A percentile compares a stretch with the other conserved stretches of the same genome.
These are phyloP conservation scores for Meira miltonrushii DNA, from an alignment of 1,284 basidiomycete species.

Conservation along the genomic window DNA sequence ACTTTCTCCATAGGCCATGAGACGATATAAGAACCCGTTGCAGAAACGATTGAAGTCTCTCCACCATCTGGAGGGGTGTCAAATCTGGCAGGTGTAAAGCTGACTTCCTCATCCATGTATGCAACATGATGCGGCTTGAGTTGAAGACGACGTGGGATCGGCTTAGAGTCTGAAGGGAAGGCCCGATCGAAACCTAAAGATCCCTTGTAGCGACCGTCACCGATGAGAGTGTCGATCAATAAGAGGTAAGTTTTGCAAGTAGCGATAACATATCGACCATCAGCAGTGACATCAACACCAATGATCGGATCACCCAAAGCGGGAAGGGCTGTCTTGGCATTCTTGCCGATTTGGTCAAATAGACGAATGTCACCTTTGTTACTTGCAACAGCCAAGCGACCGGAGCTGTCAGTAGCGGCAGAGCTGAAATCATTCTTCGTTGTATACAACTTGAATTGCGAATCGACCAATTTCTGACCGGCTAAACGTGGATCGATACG, in stretches of 20 bases:
- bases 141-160: conserved; percentile 80
- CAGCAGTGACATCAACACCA: conserved; percentile 87
- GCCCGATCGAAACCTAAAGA: conserved; percentile 76
- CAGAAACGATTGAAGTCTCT: conserved; percentile 94
- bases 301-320: conserved; percentile 91
- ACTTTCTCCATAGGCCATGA: conserved; percentile 82
- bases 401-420: conserved; percentile 77
- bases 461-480: conserved; percentile 88
- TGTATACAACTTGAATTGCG: conserved; percentile 91
- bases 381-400: conserved; percentile 85
- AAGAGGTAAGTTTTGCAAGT: conserved; percentile 92
- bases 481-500: conserved; percentile 88
- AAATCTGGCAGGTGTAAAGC: conserved; percentile 90
- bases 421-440: conserved; percentile 94
- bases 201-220: conserved; percentile 80
- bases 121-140: conserved; percentile 87
- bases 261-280: conserved; percentile 90
- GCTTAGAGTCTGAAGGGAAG: conserved; percentile 91
- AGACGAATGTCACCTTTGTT: conserved; percentile 95
- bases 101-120: conserved; percentile 84
- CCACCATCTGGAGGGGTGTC: conserved; percentile 67
- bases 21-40: conserved; percentile 88
- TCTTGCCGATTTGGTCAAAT: conserved; percentile 95
- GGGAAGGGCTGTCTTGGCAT: conserved; percentile 96
- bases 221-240: conserved; percentile 91